Conservation (phyloP, 2,329 filamentous ascomycete species). For the Neophaeococcomyces mojaviensis region DNA sequence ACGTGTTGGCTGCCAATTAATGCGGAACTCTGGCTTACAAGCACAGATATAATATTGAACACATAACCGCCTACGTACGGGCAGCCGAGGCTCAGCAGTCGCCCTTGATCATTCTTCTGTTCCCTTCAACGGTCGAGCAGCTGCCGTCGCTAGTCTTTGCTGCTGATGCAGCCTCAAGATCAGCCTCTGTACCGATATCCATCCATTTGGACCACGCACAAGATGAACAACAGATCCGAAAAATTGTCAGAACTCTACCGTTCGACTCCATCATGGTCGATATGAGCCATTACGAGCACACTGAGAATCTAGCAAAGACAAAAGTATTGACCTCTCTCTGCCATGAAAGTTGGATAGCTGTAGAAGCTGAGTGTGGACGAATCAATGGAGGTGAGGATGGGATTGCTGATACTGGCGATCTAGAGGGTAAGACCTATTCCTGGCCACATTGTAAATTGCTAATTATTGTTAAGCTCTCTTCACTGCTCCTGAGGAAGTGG, state of each 20-base stretch:
- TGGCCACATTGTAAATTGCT: slow-evolving; percentile 19
- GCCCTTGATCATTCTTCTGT: slow-evolving; percentile 7
- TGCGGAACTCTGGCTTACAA: too few species aligned
- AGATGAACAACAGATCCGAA: slow-evolving; percentile 20
- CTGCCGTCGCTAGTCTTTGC: slow-evolving; percentile 4
- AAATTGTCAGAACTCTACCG: slow-evolving; percentile 20
- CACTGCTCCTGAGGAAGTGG: slow-evolving; percentile 60
- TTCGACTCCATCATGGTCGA: slow-evolving; percentile 30
- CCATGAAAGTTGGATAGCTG: slow-evolving; percentile 25
- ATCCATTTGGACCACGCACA: slow-evolving; percentile 27
- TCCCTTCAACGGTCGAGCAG: slow-evolving; percentile 2
- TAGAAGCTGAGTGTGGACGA: slow-evolving; percentile 28
- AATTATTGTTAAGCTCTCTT: slow-evolving; percentile 33
- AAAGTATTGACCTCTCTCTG: slow-evolving; percentile 25
- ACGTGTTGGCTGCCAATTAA: background rate
- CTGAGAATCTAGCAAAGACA: slow-evolving; percentile 27
- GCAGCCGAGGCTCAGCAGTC: slow-evolving; percentile 5
- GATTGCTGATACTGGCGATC: slow-evolving; percentile 25
- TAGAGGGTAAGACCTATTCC: slow-evolving; percentile 18
- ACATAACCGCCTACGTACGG: slow-evolving; percentile 4
- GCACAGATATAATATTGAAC: slow-evolving; percentile 9
- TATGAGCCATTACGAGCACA: slow-evolving; percentile 29
- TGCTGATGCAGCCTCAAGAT: slow-evolving; percentile 1
- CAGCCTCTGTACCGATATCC: slow-evolving; percentile 6
- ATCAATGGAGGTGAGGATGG: slow-evolving; percentile 30